Evolutionary conservation across 2,329 filamentous ascomycete species (phyloP).

Genomic region (Fusarium domesticum): DNA sequence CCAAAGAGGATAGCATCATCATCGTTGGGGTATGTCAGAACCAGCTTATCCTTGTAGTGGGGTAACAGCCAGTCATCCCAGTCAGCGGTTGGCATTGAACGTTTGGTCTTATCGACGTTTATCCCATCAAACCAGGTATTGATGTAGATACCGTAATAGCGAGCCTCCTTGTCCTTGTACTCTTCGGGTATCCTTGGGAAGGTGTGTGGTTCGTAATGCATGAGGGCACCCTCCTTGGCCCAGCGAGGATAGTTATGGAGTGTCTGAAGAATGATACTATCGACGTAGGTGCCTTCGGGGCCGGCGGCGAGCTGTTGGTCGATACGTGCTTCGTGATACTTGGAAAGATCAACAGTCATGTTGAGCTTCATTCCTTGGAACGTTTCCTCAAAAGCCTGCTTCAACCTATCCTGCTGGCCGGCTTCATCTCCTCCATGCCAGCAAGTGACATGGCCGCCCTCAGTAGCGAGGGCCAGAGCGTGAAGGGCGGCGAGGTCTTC

Average conservation of each 20-base stretch:
- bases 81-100: conserved; percentile 30
- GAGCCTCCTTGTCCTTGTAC: conserved; percentile 37
- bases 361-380: conserved; percentile 40
- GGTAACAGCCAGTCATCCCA: conserved; percentile 46
- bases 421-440: conserved; percentile 45
- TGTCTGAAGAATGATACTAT: conserved; percentile 45
- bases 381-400: conserved; percentile 38
- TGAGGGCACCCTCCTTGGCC: conserved; percentile 44
- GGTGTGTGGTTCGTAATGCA: conserved; percentile 48
- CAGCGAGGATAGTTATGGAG: conserved; percentile 52
- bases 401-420: conserved; percentile 36
- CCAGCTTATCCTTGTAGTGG: conserved; percentile 51
- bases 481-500: too few relatives aligned
- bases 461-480: too few relatives aligned
- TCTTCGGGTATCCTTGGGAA: conserved; percentile 42
- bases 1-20: conserved; percentile 54
- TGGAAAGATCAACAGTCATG: conserved; percentile 49
- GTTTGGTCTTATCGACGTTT: conserved; percentile 32
- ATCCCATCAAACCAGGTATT: conserved; percentile 35
- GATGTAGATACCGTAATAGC: conserved; percentile 42
- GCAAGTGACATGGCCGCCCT: conserved; percentile 41
- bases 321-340: conserved; percentile 38
- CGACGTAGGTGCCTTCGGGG: conserved; percentile 37
- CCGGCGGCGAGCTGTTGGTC: conserved; percentile 43
- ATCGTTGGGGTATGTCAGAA: conserved; percentile 56